A percentile compares a stretch with the other conserved stretches of the same genome.
Evolutionary conservation across 441 rosid genomes (phyloP).

Genomic region (Jatropha podagrica): DNA sequence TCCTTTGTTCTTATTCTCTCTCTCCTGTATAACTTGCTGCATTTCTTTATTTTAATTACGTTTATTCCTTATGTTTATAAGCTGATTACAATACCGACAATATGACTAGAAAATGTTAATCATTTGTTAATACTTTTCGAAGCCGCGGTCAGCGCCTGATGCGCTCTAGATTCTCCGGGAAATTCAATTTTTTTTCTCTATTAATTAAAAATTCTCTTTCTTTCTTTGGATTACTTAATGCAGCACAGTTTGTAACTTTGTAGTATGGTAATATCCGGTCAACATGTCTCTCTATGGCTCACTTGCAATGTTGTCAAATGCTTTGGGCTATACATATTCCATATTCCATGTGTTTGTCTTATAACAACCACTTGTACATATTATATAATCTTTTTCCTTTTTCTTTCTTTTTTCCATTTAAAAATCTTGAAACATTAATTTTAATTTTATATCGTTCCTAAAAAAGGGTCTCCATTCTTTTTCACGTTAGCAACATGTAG

Average conservation of each 20-base stretch:
- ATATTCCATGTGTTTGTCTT: conserved; percentile 91
- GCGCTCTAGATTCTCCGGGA: conserved; percentile 98
- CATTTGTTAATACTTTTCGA: conserved; percentile 44
- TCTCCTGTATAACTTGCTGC: conserved; percentile 7
- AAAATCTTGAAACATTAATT: not conserved
- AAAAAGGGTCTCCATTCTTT: conserved; percentile 16
- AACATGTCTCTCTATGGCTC: conserved; percentile 51
- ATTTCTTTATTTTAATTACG: not conserved
- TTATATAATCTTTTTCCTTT: not conserved
- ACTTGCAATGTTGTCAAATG: conserved; percentile 53
- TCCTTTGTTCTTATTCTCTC: conserved; percentile 30
- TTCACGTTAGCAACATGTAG: conserved; percentile 26
- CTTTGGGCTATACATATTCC: conserved; percentile 51
- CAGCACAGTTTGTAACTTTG: conserved; percentile 1
- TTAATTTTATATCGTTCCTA: not conserved
- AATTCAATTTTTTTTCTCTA: conserved; percentile 32
- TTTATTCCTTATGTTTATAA: conserved; percentile 17
- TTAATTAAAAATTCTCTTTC: conserved; percentile 32
- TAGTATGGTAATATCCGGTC: conserved; percentile 48
- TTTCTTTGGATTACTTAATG: conserved; percentile 41
- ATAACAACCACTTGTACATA: conserved; percentile 17
- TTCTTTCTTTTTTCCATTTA: not conserved
- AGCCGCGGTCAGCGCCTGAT: conserved; percentile 94
- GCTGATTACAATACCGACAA: conserved; percentile 20
- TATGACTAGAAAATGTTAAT: conserved; percentile 30